phyloP scores from a whole-genome alignment of 169 alveolate genomes.

The Amoebophrya sp. region DNA sequence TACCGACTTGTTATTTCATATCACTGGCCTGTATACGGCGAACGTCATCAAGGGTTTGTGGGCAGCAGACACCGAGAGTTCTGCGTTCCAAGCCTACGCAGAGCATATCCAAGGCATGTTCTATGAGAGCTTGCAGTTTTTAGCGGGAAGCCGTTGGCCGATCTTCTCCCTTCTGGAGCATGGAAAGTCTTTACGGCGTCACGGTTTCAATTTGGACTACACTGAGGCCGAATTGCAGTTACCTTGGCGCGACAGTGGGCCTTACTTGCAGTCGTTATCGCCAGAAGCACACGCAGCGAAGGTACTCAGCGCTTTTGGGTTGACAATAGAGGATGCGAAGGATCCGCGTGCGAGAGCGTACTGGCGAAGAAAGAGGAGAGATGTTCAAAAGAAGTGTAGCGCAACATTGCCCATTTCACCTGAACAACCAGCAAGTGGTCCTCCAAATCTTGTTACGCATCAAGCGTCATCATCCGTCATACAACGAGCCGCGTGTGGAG shows the following conservation, averaged over 20 bases:
- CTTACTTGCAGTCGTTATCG: not conserved
- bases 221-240: not conserved
- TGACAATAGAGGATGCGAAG: too few relatives aligned
- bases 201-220: not conserved
- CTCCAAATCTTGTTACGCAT: too few relatives aligned
- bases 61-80: not conserved
- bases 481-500: too few relatives aligned
- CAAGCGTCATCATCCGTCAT: too few relatives aligned
- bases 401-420: too few relatives aligned
- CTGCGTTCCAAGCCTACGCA: not conserved
- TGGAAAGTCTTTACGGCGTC: not conserved
- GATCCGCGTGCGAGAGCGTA: too few relatives aligned
- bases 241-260: not conserved
- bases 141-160: not conserved
- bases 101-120: not conserved
- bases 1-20: too few relatives aligned
- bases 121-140: not conserved
- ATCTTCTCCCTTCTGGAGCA: not conserved
- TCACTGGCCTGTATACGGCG: not conserved
- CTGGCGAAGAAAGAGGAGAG: too few relatives aligned
- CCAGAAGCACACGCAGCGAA: not conserved
- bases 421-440: too few relatives aligned
- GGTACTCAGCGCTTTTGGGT: not conserved
- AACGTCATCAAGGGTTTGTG: not conserved
- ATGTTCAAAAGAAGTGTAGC: too few relatives aligned